Evolutionary conservation across 495 filamentous ascomycete genomes (phyloP), one percentile per base, ranked within the genome.

Genomic region (Annulohypoxylon nitens): DNA sequence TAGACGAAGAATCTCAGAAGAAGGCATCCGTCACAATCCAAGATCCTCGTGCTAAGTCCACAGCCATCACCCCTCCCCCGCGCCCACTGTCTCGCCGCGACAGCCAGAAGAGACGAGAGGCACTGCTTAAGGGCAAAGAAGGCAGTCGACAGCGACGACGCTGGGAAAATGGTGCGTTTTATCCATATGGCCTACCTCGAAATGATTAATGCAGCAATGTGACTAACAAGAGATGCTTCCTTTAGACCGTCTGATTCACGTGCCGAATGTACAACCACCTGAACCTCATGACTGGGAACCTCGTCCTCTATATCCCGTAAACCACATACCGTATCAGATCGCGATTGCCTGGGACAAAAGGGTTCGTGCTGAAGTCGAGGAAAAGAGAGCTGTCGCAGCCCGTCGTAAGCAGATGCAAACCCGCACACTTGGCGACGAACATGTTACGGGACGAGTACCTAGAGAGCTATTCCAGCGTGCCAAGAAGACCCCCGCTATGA

Each of bases 161-260:
- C 45, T 98, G 94, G 94, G 96, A 99, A 83, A 99, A 99, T 80
- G 94, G 94, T 97, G 87, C 33, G 61, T 66, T 16, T 53, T 20
- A 43, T 37, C n/a, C 3, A 60, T 58, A 41, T 30, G 33, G 18
- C 39, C 26, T 26, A 36, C 18, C 8, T 50, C 45, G 1, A 9
- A 9, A 47, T 45, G 54, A 59, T 39, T 37, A 20, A 39, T 58
- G 25, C 7, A 55, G 20, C 36, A 14, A 55, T 45, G 61, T 23
- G 39, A 67, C 75, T 75, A 75, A 75, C 60, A n/a, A 25, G 37
- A 47, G 41, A 61, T 50, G n/a, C 26, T 37, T 59, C 39, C n/a
- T 48, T 36, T 81, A 97, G 95, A 97, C 81, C 94, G 88, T 72
- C 87, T 99, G 67, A 78, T 97, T 70, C 86, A 89, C 79, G 96